Percentiles rank a stretch among this genome's conserved stretches.
Evolutionary conservation across 495 filamentous ascomycete species (phyloP).

Genomic region (Xylaria castorea): DNA sequence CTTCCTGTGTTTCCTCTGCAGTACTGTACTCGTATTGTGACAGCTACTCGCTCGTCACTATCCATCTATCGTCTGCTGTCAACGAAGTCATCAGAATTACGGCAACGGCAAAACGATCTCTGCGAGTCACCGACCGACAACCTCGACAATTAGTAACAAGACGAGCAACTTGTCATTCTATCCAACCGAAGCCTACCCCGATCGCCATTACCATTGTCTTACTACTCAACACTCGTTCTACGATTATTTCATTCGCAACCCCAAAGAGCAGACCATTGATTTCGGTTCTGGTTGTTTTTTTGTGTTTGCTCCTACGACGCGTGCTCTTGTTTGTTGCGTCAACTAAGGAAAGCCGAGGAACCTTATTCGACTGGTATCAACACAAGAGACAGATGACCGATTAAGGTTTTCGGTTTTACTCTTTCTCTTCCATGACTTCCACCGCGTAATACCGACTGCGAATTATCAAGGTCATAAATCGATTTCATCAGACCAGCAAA

Average conservation of each 20-base stretch:
- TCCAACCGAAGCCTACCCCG: not conserved
- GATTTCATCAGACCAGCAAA: not conserved
- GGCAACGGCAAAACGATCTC: conserved; percentile 6
- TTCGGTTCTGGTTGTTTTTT: conserved; percentile 16
- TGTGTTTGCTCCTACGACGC: conserved; percentile 20
- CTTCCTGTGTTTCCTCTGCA: conserved; percentile 24
- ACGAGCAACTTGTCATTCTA: not conserved
- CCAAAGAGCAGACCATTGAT: not conserved
- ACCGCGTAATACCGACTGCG: conserved; percentile 23
- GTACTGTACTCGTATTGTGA: conserved; percentile 4
- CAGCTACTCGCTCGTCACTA: conserved; percentile 15
- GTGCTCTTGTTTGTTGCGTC: not conserved
- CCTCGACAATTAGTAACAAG: not conserved
- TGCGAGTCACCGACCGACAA: conserved; percentile 12
- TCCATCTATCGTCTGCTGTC: conserved; percentile 14
- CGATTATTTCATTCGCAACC: not conserved
- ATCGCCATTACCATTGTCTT: conserved; percentile 6
- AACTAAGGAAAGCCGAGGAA: not conserved
- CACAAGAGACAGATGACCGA: not conserved
- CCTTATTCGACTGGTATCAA: not conserved
- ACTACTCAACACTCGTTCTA: not conserved
- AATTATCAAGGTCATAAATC: conserved; percentile 22
- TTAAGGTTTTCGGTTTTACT: not conserved
- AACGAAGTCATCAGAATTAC: conserved; percentile 15
- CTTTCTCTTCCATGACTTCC: conserved; percentile 26